Conservation (phyloP, 2,329 filamentous ascomycete genomes). For the Colletotrichum godetiae region DNA sequence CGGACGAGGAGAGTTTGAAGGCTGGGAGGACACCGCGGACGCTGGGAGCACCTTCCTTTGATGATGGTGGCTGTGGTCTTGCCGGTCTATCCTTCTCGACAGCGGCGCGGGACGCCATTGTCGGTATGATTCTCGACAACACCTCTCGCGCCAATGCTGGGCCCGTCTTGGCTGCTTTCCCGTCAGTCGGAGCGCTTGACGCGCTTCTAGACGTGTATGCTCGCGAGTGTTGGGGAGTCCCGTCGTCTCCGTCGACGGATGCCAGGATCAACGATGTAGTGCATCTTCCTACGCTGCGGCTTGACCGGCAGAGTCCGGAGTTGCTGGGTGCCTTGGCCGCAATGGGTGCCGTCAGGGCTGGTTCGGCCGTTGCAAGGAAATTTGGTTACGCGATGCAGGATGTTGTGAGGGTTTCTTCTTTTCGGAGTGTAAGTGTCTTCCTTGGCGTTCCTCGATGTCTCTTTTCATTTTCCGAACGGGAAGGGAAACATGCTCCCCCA, state of each 20-base stretch:
- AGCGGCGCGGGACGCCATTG: not conserved
- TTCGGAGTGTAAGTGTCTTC: not conserved
- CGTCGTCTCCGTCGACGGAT: too few species aligned
- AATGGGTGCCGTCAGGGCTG: not conserved
- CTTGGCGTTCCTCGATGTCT: not conserved
- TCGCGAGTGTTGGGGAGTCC: not conserved
- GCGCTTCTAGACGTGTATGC: constrained; percentile 1
- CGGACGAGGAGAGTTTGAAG: not conserved
- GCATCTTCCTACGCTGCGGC: constrained; percentile 3
- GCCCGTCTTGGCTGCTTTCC: not conserved
- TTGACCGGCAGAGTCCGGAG: not conserved
- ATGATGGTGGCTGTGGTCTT: not conserved
- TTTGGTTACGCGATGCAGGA: constrained; percentile 16
- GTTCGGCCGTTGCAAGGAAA: not conserved
- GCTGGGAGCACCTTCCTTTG: too few species aligned
- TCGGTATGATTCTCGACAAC: constrained; percentile 9
- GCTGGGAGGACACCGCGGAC: not conserved
- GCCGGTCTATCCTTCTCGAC: not conserved
- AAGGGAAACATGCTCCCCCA: too few species aligned
- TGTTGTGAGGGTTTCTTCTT: constrained; percentile 1
- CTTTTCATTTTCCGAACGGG: too few species aligned
- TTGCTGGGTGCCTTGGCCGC: constrained; percentile 1
- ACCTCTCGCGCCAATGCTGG: not conserved
- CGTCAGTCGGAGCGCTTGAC: not conserved
- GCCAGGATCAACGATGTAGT: not conserved